Base-by-base conservation (phyloP, 768 basidiomycete species). In the Amanita rimosa region DNA sequence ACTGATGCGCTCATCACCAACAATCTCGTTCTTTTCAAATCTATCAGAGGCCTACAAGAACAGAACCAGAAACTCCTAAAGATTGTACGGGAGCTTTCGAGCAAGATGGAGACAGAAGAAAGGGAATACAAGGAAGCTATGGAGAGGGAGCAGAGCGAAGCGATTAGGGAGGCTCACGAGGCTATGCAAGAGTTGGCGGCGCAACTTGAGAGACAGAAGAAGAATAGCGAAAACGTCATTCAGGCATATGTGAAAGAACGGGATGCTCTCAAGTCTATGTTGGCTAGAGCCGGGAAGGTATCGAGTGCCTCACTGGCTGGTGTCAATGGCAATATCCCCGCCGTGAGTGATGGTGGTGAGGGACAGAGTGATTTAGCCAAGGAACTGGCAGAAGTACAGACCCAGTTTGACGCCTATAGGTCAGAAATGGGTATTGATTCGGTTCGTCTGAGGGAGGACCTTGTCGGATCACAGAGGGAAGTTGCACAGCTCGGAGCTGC, bases 31-130 rank as follows among this genome's bases (percentile, higher is more conserved):
- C 74, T 88, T 29, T 98, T 92, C 79, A 74, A 74, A 38, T 85
- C 82, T 0, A 76, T 97, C 46, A 73, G 77, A 11, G 71, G 75
- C 10, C 67, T 99, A n/a, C 93, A 97, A 58, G 76, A 82, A 36
- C 93, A 95, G 66, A 98, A 98, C 61, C 85, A 89, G 69, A 86
- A 85, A 56, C 67, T 97, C 19, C 70, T 98, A 41, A 81, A 77
- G 62, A 81, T 95, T 54, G 82, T 85, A 10, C 74, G 94, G 14
- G 85, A 88, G 48, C 72, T 98, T 34, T 91, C 86, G 4, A 66
- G 73, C 33, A 84, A 86, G 69, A 77, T 97, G 74, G 96, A 98
- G 65, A 70, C 70, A 4, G 85, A 87, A 56, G 91, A 95, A 64
- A 74, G 71, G 54, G 86, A 89, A 21, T 84, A 85, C 54, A 74